Evolutionary conservation across 75 land plant species (phyloP).

Genomic region (Larix kaempferi): DNA sequence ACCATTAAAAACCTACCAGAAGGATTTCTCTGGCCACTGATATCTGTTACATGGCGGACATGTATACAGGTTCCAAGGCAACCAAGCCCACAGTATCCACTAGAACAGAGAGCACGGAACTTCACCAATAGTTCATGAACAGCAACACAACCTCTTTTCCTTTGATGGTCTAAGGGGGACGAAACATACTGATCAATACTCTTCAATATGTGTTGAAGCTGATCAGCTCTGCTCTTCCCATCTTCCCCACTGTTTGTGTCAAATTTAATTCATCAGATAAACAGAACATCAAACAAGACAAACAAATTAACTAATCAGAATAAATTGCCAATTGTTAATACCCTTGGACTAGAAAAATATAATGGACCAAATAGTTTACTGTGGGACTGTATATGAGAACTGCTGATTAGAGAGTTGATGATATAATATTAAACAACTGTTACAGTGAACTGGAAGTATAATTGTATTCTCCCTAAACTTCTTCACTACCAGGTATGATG

Average conservation of each 20-base stretch:
- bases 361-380: no score
- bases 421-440: no score
- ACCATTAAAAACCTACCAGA: constrained; percentile 48
- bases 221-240: constrained; percentile 94
- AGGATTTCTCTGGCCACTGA: constrained; percentile 41
- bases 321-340: background rate
- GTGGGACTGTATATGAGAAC: no score
- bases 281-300: background rate
- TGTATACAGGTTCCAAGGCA: constrained; percentile 75
- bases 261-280: constrained; percentile 1
- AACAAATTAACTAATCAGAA: background rate
- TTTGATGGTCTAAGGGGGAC: constrained; percentile 74
- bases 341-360: background rate
- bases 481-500: background rate
- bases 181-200: constrained; percentile 89
- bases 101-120: constrained; percentile 76
- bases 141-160: constrained; percentile 82
- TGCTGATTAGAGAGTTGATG: no score
- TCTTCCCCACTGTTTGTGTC: constrained; percentile 81
- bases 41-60: constrained; percentile 40
- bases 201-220: constrained; percentile 81
- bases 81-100: constrained; percentile 77
- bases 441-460: no score
- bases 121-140: constrained; percentile 76
- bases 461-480: background rate